Evolutionary conservation across 768 basidiomycete genomes (phyloP).

Genomic region (Pholiota conissans): DNA sequence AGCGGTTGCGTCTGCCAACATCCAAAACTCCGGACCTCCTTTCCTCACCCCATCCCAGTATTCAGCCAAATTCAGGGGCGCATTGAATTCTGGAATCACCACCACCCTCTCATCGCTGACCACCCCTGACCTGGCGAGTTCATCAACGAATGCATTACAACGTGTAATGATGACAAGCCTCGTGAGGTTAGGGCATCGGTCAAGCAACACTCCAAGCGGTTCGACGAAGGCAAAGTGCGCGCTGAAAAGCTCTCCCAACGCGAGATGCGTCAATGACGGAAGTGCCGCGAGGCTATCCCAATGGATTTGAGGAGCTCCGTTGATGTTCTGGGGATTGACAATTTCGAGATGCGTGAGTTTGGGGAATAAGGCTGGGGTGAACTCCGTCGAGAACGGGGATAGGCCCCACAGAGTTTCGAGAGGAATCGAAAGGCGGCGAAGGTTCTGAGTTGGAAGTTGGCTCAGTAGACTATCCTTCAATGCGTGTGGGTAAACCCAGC

Average conservation of each 20-base stretch:
- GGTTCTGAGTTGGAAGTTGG: conserved; percentile 5
- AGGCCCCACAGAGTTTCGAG: conserved; percentile 18
- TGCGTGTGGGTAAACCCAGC: conserved; percentile 24
- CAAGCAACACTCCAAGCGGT: conserved; percentile 20
- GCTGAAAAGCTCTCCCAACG: conserved; percentile 25
- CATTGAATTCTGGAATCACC: conserved; percentile 24
- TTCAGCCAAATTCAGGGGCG: conserved; percentile 15
- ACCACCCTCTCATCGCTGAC: conserved; percentile 25
- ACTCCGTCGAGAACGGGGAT: not conserved
- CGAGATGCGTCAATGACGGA: conserved; percentile 31
- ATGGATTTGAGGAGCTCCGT: conserved; percentile 18
- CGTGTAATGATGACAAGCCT: conserved; percentile 26
- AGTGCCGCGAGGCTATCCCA: conserved; percentile 26
- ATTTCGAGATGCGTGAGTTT: conserved; percentile 30
- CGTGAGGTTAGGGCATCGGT: conserved; percentile 16
- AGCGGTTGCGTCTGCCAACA: conserved; percentile 16
- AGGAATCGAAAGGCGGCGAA: conserved; percentile 24
- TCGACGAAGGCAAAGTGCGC: conserved; percentile 18
- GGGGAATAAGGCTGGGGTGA: conserved; percentile 17
- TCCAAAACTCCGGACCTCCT: conserved; percentile 31
- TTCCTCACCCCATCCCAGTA: conserved; percentile 28
- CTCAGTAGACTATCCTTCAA: conserved; percentile 4
- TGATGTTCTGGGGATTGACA: conserved; percentile 21
- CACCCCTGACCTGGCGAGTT: conserved; percentile 15
- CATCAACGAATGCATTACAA: conserved; percentile 17